Evolutionary conservation across 176 grass and related monocot genomes (phyloP), one percentile per base, ranked within the genome.

Genomic region (Oryza meyeriana): DNA sequence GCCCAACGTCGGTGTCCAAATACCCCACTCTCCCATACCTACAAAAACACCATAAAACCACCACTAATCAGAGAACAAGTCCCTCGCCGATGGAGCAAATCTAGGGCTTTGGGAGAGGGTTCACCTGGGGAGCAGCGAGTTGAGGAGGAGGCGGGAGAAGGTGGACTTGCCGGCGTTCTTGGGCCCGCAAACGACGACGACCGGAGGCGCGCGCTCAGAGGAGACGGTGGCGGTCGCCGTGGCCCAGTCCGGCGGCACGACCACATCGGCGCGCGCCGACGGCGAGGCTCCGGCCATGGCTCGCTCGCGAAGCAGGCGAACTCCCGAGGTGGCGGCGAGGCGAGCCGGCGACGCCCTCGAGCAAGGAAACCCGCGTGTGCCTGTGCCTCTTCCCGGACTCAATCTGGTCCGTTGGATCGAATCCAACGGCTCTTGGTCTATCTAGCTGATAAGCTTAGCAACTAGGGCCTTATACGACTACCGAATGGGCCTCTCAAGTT

Each of bases 81-180:
- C 10, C 38, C 27, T 30, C 9, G 17, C n/a, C 8, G 4, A 27
- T 1, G 1, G 38, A 72, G 3, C 36, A 31, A 10, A 4, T 32
- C 2, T 18, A 33, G 50, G 63, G 29, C n/a, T 44, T 30, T 25
- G 50, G 2, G 31, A 0, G 12, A 5, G 32, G 16, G 63, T 4
- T 66, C 66, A 90, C 92, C 95, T 94, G 59, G 84, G 81, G 69
- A 98, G 88, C 24, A 95, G 90, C 65, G 45, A 77, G 76, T 95
- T 98, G 85, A 95, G 76, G 65, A 98, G 92, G 52, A 86, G 80
- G 24, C 93, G 96, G 39, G 96, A 95, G 82, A 95, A 95, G 87
- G 93, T 98, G 59, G 90, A 95, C 85, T 98, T 98, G 86, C 96
- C 96, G 74, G 90, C 88, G 69, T 98, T 98, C 79, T 94, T 93